phyloP scores from a whole-genome alignment of 108 stramenopile genomes.

The Cylindrotheca fusiformis region DNA sequence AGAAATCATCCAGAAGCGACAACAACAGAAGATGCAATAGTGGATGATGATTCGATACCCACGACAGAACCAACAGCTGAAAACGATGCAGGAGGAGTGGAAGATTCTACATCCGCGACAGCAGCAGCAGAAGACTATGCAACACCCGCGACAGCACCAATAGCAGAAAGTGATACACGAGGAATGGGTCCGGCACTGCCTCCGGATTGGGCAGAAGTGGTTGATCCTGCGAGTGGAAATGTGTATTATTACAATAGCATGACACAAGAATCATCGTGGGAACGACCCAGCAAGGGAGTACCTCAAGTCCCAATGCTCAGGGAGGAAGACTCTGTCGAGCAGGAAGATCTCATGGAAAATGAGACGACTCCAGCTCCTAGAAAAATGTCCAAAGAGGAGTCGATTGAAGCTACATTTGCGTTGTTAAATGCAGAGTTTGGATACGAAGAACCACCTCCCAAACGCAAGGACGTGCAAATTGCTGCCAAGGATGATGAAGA shows the following conservation, averaged over 20 bases:
- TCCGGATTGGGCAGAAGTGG: constrained; percentile 46
- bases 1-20: not conserved
- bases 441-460: not conserved
- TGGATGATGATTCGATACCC: not conserved
- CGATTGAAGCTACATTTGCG: constrained; percentile 17
- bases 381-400: not conserved
- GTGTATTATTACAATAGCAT: constrained; percentile 55
- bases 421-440: constrained; percentile 25
- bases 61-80: not conserved
- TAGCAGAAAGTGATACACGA: not conserved
- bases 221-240: constrained; percentile 40
- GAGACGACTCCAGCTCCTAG: too few relatives aligned
- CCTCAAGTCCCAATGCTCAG: not conserved
- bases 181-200: constrained; percentile 11
- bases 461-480: too few relatives aligned
- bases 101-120: not conserved
- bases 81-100: not conserved
- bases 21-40: not conserved
- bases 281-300: constrained; percentile 13
- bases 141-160: constrained; percentile 2
- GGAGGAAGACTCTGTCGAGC: not conserved
- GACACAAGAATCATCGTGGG: constrained; percentile 26
- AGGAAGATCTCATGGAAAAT: not conserved
- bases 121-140: too few relatives aligned
- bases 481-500: too few relatives aligned